Evolutionary conservation across 116 monocot species (phyloP), one percentile per base, ranked within the genome.

Genomic region (Papilionanthe hybrid): DNA sequence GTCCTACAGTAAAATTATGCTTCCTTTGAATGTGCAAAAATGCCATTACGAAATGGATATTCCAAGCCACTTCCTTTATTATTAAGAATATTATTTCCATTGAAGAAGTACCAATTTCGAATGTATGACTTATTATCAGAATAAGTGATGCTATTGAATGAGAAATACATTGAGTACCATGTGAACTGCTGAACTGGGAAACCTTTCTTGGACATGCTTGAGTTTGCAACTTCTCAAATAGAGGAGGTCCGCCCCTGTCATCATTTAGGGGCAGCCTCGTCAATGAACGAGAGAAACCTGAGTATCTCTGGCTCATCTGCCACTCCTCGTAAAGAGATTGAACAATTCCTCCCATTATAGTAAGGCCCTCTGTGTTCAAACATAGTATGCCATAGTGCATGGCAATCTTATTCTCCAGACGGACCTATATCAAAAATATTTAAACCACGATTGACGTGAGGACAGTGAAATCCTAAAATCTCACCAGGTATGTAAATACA

Each of bases 241-340:
- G 88, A 79, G 92, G 97, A 53, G 94, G 94, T 29, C 92, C 92
- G 75, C 10, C 76, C 42, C 81, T 84, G 75, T 89, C 88, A 76
- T 82, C 80, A 56, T 80, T 85, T 49, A 83, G 78, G 75, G 91
- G 85, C 58, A 49, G 72, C 73, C 81, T 93, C 27, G 78, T 66
- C 28, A 82, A 78, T 78, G 84, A 78, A n/a, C 93, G 87, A 72
- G 92, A 91, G 32, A 92, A 88, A 20, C 90, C 87, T 12, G 97
- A 94, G 79, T 88, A 94, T 82, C 92, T 98, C 85, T 81, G 91
- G 81, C 83, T 93, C 83, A 98, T 87, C 58, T 90, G 79, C 97
- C 94, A 98, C 71, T 98, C 97, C 56, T 98, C 97, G 79, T 84
- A 86, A 27, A 98, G 86, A 72, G 92, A 88, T 85, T 91, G 86